Evolutionary conservation across 169 alveolate genomes (phyloP), one percentile per base, ranked within the genome.

Genomic region (Plasmodium reichenowi): DNA sequence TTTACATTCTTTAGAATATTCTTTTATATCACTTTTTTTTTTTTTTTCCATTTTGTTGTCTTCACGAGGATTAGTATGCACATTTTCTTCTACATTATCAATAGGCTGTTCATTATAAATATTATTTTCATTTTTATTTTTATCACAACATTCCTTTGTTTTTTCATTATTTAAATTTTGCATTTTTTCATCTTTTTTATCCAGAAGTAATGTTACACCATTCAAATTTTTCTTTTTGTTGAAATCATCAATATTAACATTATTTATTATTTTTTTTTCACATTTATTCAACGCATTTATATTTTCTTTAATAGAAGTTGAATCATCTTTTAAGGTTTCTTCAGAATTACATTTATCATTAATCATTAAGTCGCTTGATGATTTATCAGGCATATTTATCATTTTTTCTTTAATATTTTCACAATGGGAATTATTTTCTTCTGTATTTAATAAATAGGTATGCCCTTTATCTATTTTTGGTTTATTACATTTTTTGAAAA

Each of bases 161-260:
- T 74, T 74, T 6, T 45, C 88, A 12, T 56, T 56, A 17, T 56
- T 59, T 43, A 45, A 72, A 24, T 64, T 66, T 6, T 74, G 22
- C 20, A 66, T 20, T 17, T 45, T 38, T 32, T 64, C n/a, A n/a
- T 62, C 59, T 29, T 17, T 43, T 32, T 3, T 59, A 48, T 60
- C 38, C 47, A 48, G 63, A 74, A 45, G 13, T 74, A 45, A 58
- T 29, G 58, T 43, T 43, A 26, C 64, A 58, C 26, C 26, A 22
- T 74, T 74, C 47, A 47, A 17, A 60, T 59, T 45, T 29, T 64
- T 74, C n/a, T 66, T 74, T 29, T 74, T 72, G 15, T 52, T 22
- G 64, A 56, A 56, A 59, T 74, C 88, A 74, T 74, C 50, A 60
- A 74, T 74, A 74, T 74, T 32, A 59, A 74, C 88, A 29, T 74